Evolutionary conservation across 2,329 filamentous ascomycete species (phyloP), one percentile per base, ranked within the genome.

Genomic region (Sarocladium kiliense): DNA sequence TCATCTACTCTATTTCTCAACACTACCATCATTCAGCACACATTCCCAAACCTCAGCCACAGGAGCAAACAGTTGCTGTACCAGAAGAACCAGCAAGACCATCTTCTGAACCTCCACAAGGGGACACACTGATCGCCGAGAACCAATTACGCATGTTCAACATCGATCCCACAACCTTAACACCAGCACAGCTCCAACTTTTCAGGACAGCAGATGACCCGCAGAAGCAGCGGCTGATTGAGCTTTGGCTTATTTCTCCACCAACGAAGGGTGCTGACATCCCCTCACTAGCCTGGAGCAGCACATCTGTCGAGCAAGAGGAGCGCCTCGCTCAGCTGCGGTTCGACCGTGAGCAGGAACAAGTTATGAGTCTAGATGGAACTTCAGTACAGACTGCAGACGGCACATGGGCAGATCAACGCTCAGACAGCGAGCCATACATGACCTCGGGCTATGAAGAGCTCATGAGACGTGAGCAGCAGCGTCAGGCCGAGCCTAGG

Each of bases 21-120:
- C 91, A 96, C 69, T 96, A 96, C 69, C 87, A 87, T 60, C 90
- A 92, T 66, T 91, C 89, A 9, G 77, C 87, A 44, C 89, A 95
- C 67, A 66, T 64, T 27, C 58, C 61, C 19, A 74, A 77, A 54
- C 68, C 71, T 19, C 58, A 67, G 45, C 63, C 59, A 57, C 26
- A 51, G 3, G 47, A 51, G 19, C 18, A 51, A 16, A 36, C 47
- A 11, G 23, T 51, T 14, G 66, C 60, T 58, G 64, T 65, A 45
- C 63, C 63, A 4, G 66, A 68, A 56, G 70, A 75, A 26, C 64
- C 69, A 1, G 71, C 72, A 57, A 71, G 76, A 53, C 76, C 72
- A 19, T 77, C 77, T 21, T 84, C 77, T 14, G 78, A 79, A 59
- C 77, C 77, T 5, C 73, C 73, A 32, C 72, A 75, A 62, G 74